Conservation (phyloP, 2,329 filamentous ascomycete species). For the Colletotrichum spaethianum region DNA sequence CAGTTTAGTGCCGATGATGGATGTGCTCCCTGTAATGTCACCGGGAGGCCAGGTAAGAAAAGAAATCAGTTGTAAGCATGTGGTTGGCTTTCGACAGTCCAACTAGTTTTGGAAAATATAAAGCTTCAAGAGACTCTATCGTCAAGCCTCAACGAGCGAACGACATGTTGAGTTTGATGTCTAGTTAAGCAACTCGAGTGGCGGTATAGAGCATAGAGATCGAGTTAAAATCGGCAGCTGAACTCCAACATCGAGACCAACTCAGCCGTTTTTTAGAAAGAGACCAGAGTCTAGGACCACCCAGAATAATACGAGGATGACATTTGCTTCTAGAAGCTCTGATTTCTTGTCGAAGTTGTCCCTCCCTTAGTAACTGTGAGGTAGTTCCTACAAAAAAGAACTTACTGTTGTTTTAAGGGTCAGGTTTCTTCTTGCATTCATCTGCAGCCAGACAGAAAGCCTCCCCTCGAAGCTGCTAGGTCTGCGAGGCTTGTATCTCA, state of each 20-base stretch:
- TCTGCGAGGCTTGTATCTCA: constrained; percentile 53
- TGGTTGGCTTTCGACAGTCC: constrained; percentile 39
- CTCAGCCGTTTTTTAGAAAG: too few relatives aligned
- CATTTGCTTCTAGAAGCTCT: too few relatives aligned
- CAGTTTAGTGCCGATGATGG: constrained; percentile 34
- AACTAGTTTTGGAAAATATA: constrained; percentile 39
- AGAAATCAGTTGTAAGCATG: constrained; percentile 38
- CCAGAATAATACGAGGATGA: too few relatives aligned
- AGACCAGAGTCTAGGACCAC: too few relatives aligned
- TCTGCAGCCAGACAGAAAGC: constrained; percentile 47
- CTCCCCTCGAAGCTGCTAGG: constrained; percentile 45
- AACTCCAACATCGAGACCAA: too few relatives aligned
- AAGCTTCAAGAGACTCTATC: constrained; percentile 41
- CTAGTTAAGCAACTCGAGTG: constrained; percentile 31
- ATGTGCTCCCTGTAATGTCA: constrained; percentile 27
- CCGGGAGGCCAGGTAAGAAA: too few relatives aligned
- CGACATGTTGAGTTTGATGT: constrained; percentile 38
- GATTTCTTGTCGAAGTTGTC: too few relatives aligned
- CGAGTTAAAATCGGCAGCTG: constrained; percentile 39
- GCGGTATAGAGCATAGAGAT: constrained; percentile 39
- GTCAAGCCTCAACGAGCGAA: constrained; percentile 40
- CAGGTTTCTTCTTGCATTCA: constrained; percentile 52
- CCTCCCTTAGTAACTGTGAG: too few relatives aligned
- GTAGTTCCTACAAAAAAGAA: background rate
- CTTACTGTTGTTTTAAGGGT: constrained; percentile 41